Evolutionary conservation across 139 green algal species (phyloP).

Genomic region (Picochlorum sp.): DNA sequence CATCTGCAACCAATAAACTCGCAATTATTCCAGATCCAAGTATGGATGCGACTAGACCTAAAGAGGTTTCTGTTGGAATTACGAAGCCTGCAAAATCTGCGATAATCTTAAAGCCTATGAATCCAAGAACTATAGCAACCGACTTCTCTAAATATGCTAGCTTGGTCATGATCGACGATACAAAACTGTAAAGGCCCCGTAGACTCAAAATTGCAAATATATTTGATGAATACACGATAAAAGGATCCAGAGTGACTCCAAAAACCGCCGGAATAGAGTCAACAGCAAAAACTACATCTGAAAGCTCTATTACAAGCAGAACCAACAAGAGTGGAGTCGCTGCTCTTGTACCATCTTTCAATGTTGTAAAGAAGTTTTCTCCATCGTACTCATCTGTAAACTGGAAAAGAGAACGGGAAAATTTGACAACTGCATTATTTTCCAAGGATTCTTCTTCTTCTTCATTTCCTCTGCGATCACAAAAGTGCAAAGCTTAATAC

Average conservation of each 20-base stretch:
- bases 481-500: no score
- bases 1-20: constrained; percentile 27
- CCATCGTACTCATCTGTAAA: constrained; percentile 75
- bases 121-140: constrained; percentile 75
- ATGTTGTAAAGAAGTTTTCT: constrained; percentile 78
- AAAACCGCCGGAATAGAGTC: constrained; percentile 89
- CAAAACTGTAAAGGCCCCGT: constrained; percentile 64
- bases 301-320: constrained; percentile 85
- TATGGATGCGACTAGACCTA: constrained; percentile 58
- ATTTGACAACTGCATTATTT: constrained; percentile 70
- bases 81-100: constrained; percentile 56
- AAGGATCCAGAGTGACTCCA: constrained; percentile 89
- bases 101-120: constrained; percentile 78
- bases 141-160: constrained; percentile 67
- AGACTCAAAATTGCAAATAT: constrained; percentile 84
- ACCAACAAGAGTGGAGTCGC: constrained; percentile 88
- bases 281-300: constrained; percentile 93
- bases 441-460: constrained; percentile 63
- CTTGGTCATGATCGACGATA: constrained; percentile 32
- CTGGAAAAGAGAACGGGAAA: constrained; percentile 35
- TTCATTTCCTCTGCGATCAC: constrained; percentile 27
- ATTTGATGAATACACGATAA: constrained; percentile 96
- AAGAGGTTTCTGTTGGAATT: constrained; percentile 56
- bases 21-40: constrained; percentile 57
- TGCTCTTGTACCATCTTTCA: constrained; percentile 29